These are phyloP conservation scores for Dendrobium catenatum DNA, from an alignment of 106 monocot genomes.

Conservation along the genomic window DNA sequence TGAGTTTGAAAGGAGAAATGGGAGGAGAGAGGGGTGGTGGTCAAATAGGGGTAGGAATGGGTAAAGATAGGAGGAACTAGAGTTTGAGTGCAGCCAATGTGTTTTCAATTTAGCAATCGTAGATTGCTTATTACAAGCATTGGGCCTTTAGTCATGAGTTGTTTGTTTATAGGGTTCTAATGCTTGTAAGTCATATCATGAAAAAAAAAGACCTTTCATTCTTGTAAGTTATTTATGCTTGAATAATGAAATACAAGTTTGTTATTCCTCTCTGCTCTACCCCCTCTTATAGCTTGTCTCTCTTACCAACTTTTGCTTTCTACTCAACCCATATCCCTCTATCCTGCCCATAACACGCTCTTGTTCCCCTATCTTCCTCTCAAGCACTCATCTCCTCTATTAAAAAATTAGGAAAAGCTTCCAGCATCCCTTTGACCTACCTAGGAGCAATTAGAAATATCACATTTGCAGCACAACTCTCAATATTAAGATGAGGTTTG, in stretches of 20 bases:
- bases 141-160: too few relatives aligned
- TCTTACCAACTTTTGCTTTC: background rate
- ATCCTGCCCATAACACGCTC: background rate
- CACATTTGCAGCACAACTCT: too few relatives aligned
- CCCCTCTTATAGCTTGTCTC: background rate
- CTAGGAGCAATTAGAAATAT: background rate
- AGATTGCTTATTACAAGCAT: background rate
- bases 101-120: background rate
- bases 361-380: background rate
- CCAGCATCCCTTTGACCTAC: background rate
- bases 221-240: too few relatives aligned
- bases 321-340: background rate
- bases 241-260: background rate
- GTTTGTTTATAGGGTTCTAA: too few relatives aligned
- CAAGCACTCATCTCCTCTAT: background rate
- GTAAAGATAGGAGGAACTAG: background rate
- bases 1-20: background rate
- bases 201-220: too few relatives aligned
- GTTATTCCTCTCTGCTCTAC: too few relatives aligned
- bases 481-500: background rate
- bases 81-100: background rate
- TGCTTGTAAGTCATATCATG: too few relatives aligned
- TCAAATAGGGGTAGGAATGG: background rate
- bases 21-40: background rate
- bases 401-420: background rate